Conservation (phyloP, 176 grass and related monocot genomes). For the Tillandsia leiboldiana region DNA sequence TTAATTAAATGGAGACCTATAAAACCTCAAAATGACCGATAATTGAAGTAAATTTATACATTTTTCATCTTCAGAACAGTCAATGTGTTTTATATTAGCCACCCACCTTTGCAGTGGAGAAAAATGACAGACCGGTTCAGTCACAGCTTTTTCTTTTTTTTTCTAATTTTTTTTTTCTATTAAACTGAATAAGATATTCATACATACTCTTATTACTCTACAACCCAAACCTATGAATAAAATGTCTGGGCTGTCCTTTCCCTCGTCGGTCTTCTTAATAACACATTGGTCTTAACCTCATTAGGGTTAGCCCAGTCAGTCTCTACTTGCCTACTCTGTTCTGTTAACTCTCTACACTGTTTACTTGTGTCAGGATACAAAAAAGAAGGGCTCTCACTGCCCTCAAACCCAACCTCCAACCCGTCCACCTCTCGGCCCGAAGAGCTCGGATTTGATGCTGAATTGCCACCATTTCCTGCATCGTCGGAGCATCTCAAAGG, state of each 20-base stretch:
- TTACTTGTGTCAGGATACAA: constrained; percentile 37
- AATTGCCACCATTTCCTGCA: constrained; percentile 1
- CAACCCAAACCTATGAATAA: constrained; percentile 53
- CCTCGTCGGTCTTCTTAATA: constrained; percentile 24
- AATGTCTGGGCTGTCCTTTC: constrained; percentile 37
- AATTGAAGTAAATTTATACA: too few relatives aligned
- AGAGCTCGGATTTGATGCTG: constrained; percentile 23
- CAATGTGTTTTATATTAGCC: too few relatives aligned
- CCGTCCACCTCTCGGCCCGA: constrained; percentile 18
- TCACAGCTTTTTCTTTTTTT: too few relatives aligned
- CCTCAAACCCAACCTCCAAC: neutral
- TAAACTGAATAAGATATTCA: constrained; percentile 32
- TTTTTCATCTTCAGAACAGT: too few relatives aligned
- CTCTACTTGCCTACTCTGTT: constrained; percentile 23
- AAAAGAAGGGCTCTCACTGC: constrained; percentile 15
- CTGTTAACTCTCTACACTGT: constrained; percentile 32
- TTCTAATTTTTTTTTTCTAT: constrained; percentile 10
- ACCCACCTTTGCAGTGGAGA: too few relatives aligned
- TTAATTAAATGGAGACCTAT: too few relatives aligned
- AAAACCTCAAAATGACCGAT: too few relatives aligned
- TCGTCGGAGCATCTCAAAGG: constrained; percentile 18
- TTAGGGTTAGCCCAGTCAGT: constrained; percentile 31
- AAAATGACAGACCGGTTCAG: too few relatives aligned
- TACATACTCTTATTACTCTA: constrained; percentile 39
- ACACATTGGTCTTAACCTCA: constrained; percentile 23